Base-by-base conservation (phyloP, 345 rosid species). In the Atalantia buxifolia region DNA sequence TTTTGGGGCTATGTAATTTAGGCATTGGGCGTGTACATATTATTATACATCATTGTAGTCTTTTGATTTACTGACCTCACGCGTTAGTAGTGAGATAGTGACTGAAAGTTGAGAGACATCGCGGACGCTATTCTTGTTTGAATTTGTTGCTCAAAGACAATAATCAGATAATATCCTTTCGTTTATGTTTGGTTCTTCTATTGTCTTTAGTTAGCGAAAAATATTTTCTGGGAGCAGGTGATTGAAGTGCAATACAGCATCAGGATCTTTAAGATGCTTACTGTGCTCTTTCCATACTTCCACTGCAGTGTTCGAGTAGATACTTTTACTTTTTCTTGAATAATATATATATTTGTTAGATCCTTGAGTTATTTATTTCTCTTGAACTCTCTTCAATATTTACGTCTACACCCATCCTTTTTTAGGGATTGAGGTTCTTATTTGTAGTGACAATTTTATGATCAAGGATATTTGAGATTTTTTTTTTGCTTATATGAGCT, bases 11-110 rank as follows among this genome's bases (percentile, higher is more conserved):
- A 66, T 75, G 45, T 66, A 75, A 82, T 78, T 77, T 74, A 50
- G 83, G 82, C 79, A 72, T 74, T 80, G 77, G 78, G 66, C 30
- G 66, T 85, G 87, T 84, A 79, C 81, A 84, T 84, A 84, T 76
- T 69, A 50, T 67, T 79, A 64, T 68, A 64, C 72, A 30, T 68
- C 71, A 36, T 40, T 71, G 76, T 63, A 79, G 65, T 53, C 70
- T 66, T 81, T 73, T 76, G 38, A 70, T 78, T 63, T 16, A 63
- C 72, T 74, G 77, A 76, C 76, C 82, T 81, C 81, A 73, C 82
- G 25, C 28, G 69, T 79, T 74, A 69, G 16, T 80, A 77, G 74
- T 74, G 78, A 77, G 80, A 79, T 74, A 63, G 77, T 28, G 65
- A 56, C 55, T 33, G 55, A 66, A 69, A 74, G 31, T 69, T 31